Base-by-base conservation (phyloP, 306 rosid species). In the Adenanthera pavonina region DNA sequence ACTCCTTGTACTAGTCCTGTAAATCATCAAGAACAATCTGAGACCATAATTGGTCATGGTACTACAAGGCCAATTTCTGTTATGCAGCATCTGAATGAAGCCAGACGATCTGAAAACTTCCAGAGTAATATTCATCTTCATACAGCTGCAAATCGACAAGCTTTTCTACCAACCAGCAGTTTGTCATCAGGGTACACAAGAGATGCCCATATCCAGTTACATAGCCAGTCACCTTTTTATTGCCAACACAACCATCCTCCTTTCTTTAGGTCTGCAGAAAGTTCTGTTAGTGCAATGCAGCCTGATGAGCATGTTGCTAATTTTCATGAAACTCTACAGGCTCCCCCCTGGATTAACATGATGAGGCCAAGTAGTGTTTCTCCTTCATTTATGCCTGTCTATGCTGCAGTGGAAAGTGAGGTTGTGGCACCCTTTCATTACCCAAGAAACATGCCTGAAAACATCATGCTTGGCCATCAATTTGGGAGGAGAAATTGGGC, bases 91-190 rank as follows among this genome's bases (percentile, higher is more conserved):
- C 19, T 66, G 19, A 48, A 33, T 35, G 65, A 44, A 49, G 33
- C 65, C 20, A 30, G 41, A 60, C 53, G 47, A 71, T 41, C 38
- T 30, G 64, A 71, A 72, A 72, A 59, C 67, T 12, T 44, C 36
- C 54, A 1, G 19, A 19, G 73, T 43, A 48, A 61, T 38, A 47
- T 47, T 40, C 78, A 43, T 35, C 78, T 34, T 10, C 75, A 44
- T 34, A 60, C 49, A 71, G 72, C 78, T 57, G 49, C 60, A 46
- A 72, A 61, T 72, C n/a, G 43, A 72, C 53, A 80, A 72, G 66
- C 47, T 71, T 20, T 49, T 72, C 8, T 47, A 36, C 83, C 51
- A 47, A 14, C 65, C 52, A 20, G 68, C 54, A 36, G 6, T 35
- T 38, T 49, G n/a, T 61, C 65, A 10, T 8, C 13, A 7, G 35